Evolutionary conservation across 139 green algal genomes (phyloP), one percentile per base, ranked within the genome.

Genomic region (Axilococcus clingmanii): DNA sequence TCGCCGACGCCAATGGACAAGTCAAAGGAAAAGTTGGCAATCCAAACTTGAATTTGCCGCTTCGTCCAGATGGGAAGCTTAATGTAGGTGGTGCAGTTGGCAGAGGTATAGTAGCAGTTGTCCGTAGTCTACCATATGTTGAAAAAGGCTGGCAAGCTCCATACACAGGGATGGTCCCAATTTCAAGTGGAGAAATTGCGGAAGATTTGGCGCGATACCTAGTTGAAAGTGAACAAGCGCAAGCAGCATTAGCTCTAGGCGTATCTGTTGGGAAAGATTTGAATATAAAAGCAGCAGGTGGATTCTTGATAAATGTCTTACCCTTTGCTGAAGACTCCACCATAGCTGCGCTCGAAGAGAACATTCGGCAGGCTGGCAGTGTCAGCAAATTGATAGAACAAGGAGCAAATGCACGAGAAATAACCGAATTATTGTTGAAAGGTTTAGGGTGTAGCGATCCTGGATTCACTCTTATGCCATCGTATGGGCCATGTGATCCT

Each of bases 121-220:
- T 94, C n/a, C 73, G 86, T 30, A 63, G 32, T 4, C 55, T 68
- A 36, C 40, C 48, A 14, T 61, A 76, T 40, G 34, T 45, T n/a
- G 19, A 20, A 7, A 45, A 40, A 19, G 54, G 63, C 12, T 71
- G 34, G 31, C 50, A 61, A 35, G 36, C 38, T 40, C 63, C 63
- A 25, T 88, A 82, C 65, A 83, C 76, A 12, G 81, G 85, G 8
- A 77, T 78, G 53, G 66, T 85, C 28, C 63, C 65, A 12, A 86
- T 95, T 40, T 20, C 23, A 12, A 61, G 33, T 20, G 72, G 76
- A 48, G 84, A 93, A 66, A 56, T 96, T 11, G 88, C 78, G 2
- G 87, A 94, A 53, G 88, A 96, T 74, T 57, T 96, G 17, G 82
- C 88, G 0, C 67, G 62, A 28, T 96, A 96, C 68, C 57, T 96